phyloP scores from a whole-genome alignment of 202 grass and related monocot species.

The Bolboschoenoplectus hybrid region DNA sequence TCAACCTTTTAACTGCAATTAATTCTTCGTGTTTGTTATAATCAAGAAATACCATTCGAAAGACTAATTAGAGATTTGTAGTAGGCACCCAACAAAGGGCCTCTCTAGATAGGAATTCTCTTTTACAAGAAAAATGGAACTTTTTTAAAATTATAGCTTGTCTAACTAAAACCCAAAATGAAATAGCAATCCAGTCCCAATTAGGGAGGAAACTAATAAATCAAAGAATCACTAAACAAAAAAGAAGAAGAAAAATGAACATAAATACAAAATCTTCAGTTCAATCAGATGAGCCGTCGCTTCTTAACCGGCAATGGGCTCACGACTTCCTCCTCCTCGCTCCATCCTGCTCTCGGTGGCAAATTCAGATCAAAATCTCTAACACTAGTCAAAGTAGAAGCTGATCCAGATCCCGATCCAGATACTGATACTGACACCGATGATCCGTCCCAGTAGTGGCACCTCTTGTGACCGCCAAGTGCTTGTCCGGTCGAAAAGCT shows the following conservation, averaged over 20 bases:
- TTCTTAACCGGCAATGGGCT: slow-evolving; percentile 67
- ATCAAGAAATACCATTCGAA: neutral
- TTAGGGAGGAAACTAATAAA: slow-evolving; percentile 26
- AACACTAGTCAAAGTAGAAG: slow-evolving; percentile 34
- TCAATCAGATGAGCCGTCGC: slow-evolving; percentile 42
- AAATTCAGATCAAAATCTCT: slow-evolving; percentile 66
- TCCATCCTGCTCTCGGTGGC: slow-evolving; percentile 44
- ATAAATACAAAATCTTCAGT: slow-evolving; percentile 32
- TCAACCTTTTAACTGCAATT: neutral
- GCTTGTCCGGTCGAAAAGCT: slow-evolving; percentile 77
- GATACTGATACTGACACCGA: slow-evolving; percentile 37
- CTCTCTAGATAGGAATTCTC: neutral
- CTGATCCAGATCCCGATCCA: slow-evolving; percentile 43
- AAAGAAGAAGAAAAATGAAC: slow-evolving; percentile 34
- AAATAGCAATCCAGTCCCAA: neutral
- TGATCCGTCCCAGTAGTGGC: slow-evolving; percentile 79
- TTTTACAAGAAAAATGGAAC: neutral
- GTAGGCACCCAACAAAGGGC: neutral
- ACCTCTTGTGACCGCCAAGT: slow-evolving; percentile 92
- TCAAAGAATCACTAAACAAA: slow-evolving; percentile 34
- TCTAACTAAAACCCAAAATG: slow-evolving; percentile 1
- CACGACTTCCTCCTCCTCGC: slow-evolving; percentile 69
- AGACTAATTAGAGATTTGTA: neutral
- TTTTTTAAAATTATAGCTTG: neutral
- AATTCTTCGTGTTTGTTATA: neutral